phyloP scores from a whole-genome alignment of 139 green algal genomes.

The Trebouxia sp. region DNA sequence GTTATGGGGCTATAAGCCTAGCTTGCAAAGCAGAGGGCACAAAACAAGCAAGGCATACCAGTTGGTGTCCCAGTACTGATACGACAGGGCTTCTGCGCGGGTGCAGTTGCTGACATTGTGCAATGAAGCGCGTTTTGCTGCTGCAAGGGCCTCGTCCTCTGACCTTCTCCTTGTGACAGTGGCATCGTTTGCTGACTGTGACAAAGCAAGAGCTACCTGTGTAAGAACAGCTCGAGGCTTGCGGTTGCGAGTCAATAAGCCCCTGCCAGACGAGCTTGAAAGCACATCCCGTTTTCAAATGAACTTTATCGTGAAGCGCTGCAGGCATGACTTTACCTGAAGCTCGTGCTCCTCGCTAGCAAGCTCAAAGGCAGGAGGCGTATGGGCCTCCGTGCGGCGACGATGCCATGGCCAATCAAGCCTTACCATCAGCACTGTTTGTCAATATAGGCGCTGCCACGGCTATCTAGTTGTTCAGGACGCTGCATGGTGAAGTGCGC shows the following conservation, averaged over 20 bases:
- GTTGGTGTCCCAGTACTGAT: constrained; percentile 36
- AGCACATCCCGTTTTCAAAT: not conserved
- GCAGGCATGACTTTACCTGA: not conserved
- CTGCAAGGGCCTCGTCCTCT: constrained; percentile 30
- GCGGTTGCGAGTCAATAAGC: too few relatives aligned
- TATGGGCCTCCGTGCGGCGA: not conserved
- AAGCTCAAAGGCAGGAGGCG: not conserved
- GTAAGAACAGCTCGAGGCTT: too few relatives aligned
- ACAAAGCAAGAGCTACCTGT: constrained; percentile 24
- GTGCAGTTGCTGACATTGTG: not conserved
- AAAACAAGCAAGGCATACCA: not conserved
- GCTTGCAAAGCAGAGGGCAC: not conserved
- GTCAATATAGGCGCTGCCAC: not conserved
- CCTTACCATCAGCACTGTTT: not conserved
- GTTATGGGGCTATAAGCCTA: not conserved
- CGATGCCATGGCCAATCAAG: constrained; percentile 3
- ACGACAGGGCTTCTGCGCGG: constrained; percentile 35
- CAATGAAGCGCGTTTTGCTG: constrained; percentile 32
- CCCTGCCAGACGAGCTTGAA: not conserved
- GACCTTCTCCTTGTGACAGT: not conserved
- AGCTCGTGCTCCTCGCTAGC: constrained; percentile 12
- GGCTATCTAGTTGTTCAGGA: not conserved
- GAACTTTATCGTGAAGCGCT: not conserved
- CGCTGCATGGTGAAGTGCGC: too few relatives aligned
- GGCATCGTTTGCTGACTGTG: constrained; percentile 16